Conservation (phyloP, 192 early-diverging fungal genomes). For the Spizellomyces punctatus region DNA sequence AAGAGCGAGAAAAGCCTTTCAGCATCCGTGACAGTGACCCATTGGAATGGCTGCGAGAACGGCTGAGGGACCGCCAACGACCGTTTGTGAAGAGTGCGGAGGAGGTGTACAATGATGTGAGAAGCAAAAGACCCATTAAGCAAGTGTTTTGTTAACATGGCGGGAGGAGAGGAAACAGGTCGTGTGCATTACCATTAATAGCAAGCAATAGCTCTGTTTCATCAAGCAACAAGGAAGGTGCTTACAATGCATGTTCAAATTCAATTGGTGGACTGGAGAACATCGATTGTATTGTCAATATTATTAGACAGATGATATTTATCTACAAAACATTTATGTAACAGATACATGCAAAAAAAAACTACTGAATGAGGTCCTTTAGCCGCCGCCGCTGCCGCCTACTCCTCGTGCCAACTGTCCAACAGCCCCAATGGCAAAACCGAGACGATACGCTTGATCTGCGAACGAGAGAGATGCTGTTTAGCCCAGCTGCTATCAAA, state of each 20-base stretch:
- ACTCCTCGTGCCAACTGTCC: conserved; percentile 1
- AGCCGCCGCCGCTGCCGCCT: no score
- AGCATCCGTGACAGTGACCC: conserved; percentile 33
- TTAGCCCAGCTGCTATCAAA: background rate
- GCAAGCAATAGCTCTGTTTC: no score
- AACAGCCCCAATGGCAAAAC: conserved; percentile 27
- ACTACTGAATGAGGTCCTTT: no score
- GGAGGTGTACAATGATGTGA: conserved; percentile 31
- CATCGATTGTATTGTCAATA: no score
- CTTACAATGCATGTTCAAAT: no score
- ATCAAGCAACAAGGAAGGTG: no score
- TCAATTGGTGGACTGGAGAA: no score
- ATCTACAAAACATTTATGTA: no score
- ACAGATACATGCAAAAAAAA: no score
- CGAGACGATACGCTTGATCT: conserved; percentile 30
- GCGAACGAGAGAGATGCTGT: background rate
- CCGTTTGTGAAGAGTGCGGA: conserved; percentile 26
- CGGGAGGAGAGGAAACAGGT: background rate
- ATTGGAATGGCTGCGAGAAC: conserved; percentile 45
- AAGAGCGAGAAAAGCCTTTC: conserved; percentile 48
- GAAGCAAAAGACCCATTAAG: conserved; percentile 29
- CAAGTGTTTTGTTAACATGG: conserved; percentile 35
- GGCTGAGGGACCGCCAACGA: conserved; percentile 33
- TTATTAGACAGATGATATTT: no score
- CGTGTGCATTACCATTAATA: no score